phyloP scores from a whole-genome alignment of 2,329 filamentous ascomycete genomes.

The Cordyceps cateniannulata region DNA sequence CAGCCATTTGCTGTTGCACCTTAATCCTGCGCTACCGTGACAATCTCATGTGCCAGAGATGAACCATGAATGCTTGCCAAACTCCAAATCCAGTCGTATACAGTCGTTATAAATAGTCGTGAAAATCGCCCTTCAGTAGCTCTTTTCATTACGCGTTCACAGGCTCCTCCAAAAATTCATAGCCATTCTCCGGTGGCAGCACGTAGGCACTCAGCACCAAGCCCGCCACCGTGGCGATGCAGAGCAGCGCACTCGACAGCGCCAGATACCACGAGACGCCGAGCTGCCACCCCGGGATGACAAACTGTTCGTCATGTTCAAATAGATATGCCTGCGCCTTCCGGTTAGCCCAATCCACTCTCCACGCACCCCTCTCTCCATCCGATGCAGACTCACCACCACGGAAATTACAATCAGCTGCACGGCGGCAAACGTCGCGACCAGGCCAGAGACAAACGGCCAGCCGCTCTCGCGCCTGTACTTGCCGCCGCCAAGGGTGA shows the following conservation, averaged over 20 bases:
- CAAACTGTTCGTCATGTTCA: slow-evolving; percentile 77
- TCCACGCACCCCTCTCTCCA: neutral
- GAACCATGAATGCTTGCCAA: neutral
- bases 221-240: slow-evolving; percentile 46
- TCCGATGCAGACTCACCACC: slow-evolving; percentile 56
- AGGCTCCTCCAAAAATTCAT: slow-evolving; percentile 58
- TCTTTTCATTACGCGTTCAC: slow-evolving; percentile 40
- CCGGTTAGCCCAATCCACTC: neutral
- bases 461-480: slow-evolving; percentile 76
- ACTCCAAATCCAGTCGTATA: neutral
- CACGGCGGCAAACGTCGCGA: slow-evolving; percentile 59
- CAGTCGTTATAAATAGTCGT: neutral
- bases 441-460: slow-evolving; percentile 63
- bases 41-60: neutral
- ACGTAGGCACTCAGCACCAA: slow-evolving; percentile 62
- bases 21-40: neutral
- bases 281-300: slow-evolving; percentile 70
- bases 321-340: slow-evolving; percentile 67
- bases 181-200: slow-evolving; percentile 76
- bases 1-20: neutral
- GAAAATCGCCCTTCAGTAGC: neutral
- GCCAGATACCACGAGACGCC: slow-evolving; percentile 73
- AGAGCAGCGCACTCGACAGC: slow-evolving; percentile 47
- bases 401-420: slow-evolving; percentile 74
- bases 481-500: slow-evolving; percentile 73